Percentiles rank a stretch among this genome's conserved stretches.
Conservation (phyloP, 2,329 filamentous ascomycete genomes). For the Neocatenulostroma microsporum region DNA sequence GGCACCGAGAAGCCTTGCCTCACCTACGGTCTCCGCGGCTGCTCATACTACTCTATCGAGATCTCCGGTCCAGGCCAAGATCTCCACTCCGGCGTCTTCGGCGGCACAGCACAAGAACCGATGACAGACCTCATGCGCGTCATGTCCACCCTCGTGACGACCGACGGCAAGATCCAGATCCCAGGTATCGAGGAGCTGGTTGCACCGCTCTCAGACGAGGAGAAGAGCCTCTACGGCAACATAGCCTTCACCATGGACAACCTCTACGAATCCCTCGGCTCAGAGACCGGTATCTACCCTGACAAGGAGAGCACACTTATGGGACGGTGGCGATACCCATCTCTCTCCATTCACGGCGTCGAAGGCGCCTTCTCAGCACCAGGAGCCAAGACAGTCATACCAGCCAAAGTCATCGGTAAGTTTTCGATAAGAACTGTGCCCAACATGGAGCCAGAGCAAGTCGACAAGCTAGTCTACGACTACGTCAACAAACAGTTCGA, state of each 20-base stretch:
- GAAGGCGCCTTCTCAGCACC: slow-evolving; percentile 91
- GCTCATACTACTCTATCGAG: slow-evolving; percentile 95
- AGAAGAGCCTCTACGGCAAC: slow-evolving; percentile 75
- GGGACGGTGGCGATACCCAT: slow-evolving; percentile 92
- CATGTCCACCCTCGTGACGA: slow-evolving; percentile 76
- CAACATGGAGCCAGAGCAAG: slow-evolving; percentile 88
- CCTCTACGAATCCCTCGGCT: slow-evolving; percentile 83
- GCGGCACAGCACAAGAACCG: slow-evolving; percentile 91
- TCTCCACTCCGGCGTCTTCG: slow-evolving; percentile 94
- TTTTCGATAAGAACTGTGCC: slow-evolving; percentile 97
- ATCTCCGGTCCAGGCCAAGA: slow-evolving; percentile 87
- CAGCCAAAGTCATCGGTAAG: slow-evolving; percentile 94
- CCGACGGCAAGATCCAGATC: slow-evolving; percentile 85
- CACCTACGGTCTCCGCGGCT: slow-evolving; percentile 92
- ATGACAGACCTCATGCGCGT: slow-evolving; percentile 92
- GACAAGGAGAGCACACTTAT: slow-evolving; percentile 91
- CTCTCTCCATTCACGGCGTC: slow-evolving; percentile 85
- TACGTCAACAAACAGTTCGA: slow-evolving; percentile 78
- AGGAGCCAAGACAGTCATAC: slow-evolving; percentile 96
- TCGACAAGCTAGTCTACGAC: slow-evolving; percentile 76
- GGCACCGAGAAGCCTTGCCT: slow-evolving; percentile 97
- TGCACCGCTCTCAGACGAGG: slow-evolving; percentile 75
- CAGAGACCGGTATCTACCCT: slow-evolving; percentile 74
- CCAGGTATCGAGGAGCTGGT: slow-evolving; percentile 93
- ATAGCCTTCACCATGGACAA: slow-evolving; percentile 97